A percentile compares a stretch with the other conserved stretches of the same genome.
These are phyloP conservation scores for Aleurites moluccanus DNA, from an alignment of 441 rosid species.

Conservation along the genomic window DNA sequence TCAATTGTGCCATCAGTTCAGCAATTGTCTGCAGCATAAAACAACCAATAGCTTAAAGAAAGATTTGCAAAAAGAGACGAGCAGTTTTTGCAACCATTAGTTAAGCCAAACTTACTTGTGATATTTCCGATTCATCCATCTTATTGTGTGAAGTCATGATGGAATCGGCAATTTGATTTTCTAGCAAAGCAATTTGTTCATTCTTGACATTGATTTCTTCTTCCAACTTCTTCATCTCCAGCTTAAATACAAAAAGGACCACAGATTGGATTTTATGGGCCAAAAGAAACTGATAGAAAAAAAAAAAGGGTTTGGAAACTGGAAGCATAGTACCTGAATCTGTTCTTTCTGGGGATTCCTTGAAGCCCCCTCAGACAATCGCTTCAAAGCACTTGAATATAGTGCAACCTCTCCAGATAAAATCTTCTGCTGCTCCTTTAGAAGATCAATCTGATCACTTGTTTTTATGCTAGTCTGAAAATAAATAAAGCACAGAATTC, in stretches of 20 bases:
- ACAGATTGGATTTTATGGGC: slow-evolving; percentile 25
- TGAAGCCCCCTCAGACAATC: slow-evolving; percentile 74
- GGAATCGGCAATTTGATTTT: slow-evolving; percentile 75
- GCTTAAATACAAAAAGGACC: slow-evolving; percentile 45
- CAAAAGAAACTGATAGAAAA: slow-evolving; percentile 23
- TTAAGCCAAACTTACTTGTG: slow-evolving; percentile 48
- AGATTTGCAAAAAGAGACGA: slow-evolving; percentile 16
- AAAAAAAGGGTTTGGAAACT: slow-evolving; percentile 17
- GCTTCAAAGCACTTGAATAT: slow-evolving; percentile 70
- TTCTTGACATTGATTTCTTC: slow-evolving; percentile 74
- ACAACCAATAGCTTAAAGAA: slow-evolving; percentile 27
- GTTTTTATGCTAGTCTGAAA: slow-evolving; percentile 71
- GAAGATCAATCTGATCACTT: slow-evolving; percentile 76
- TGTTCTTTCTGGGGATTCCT: slow-evolving; percentile 67
- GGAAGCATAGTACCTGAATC: slow-evolving; percentile 47
- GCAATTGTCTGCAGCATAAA: slow-evolving; percentile 62
- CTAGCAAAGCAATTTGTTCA: slow-evolving; percentile 71
- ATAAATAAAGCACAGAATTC: slow-evolving; percentile 23
- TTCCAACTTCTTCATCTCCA: slow-evolving; percentile 59
- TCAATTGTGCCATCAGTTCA: slow-evolving; percentile 73
- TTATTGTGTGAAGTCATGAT: slow-evolving; percentile 52
- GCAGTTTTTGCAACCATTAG: slow-evolving; percentile 6
- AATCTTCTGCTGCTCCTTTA: slow-evolving; percentile 90
- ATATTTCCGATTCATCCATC: slow-evolving; percentile 60
- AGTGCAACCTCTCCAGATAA: slow-evolving; percentile 83